These are phyloP conservation scores for Trypanosoma avium DNA, from an alignment of 208 protist genomes.

Conservation along the genomic window DNA sequence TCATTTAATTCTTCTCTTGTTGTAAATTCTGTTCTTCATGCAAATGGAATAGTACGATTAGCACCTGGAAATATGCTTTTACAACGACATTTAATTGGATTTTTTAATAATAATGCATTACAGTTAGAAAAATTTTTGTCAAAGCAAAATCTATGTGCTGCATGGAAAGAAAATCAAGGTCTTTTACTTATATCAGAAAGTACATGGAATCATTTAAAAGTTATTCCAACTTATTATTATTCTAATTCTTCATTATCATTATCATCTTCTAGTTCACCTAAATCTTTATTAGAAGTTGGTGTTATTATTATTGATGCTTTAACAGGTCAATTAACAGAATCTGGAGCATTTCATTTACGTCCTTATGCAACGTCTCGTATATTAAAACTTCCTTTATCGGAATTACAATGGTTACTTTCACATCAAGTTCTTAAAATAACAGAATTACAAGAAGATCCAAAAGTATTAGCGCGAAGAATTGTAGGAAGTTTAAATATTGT, in stretches of 20 bases:
- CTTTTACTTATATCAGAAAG: slow-evolving; percentile 39
- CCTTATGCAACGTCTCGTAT: slow-evolving; percentile 35
- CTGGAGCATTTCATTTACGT: slow-evolving; percentile 45
- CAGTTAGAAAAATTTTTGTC: slow-evolving; percentile 17
- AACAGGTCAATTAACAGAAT: slow-evolving; percentile 56
- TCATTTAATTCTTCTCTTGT: no score
- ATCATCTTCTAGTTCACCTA: neutral
- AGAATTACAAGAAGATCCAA: slow-evolving; percentile 19
- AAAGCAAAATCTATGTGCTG: slow-evolving; percentile 20
- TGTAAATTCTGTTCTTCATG: slow-evolving; percentile 22
- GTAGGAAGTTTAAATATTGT: neutral
- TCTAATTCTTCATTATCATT: neutral
- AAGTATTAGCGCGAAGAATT: neutral
- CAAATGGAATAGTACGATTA: slow-evolving; percentile 17
- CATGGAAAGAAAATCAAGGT: slow-evolving; percentile 45
- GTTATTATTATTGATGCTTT: slow-evolving; percentile 42
- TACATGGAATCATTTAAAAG: slow-evolving; percentile 26
- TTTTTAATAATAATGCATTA: slow-evolving; percentile 25
- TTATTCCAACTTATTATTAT: slow-evolving; percentile 4
- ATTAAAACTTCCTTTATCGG: slow-evolving; percentile 42
- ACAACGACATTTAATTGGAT: slow-evolving; percentile 30
- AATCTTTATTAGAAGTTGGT: slow-evolving; percentile 44
- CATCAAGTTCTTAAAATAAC: slow-evolving; percentile 43
- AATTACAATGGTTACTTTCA: slow-evolving; percentile 58
- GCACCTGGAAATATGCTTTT: slow-evolving; percentile 26